Evolutionary conservation across 2,329 filamentous ascomycete species (phyloP).

Genomic region (Phaeomoniella chlamydospora): DNA sequence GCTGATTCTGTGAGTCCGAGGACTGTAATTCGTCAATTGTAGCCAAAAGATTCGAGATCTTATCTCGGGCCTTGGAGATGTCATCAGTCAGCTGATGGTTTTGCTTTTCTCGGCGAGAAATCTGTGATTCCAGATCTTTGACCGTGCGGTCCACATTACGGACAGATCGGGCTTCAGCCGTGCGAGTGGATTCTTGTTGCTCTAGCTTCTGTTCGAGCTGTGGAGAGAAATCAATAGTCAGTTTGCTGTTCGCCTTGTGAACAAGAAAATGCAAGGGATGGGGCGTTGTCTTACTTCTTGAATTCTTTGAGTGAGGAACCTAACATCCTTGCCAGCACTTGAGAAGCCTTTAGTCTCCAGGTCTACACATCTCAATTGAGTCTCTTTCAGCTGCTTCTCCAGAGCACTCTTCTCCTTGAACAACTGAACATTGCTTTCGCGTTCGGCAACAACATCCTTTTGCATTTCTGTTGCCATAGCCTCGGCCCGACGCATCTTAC

Average conservation of each 20-base stretch:
- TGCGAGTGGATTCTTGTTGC: conserved; percentile 62
- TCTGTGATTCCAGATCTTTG: conserved; percentile 81
- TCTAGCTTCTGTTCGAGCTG: conserved; percentile 83
- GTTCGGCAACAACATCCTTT: conserved; percentile 76
- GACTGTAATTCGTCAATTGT: conserved; percentile 91
- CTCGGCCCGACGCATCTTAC: conserved; percentile 93
- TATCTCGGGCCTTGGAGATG: conserved; percentile 71
- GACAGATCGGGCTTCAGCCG: conserved; percentile 69
- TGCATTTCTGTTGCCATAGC: conserved; percentile 77
- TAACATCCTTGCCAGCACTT: conserved; percentile 83
- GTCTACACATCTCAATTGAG: conserved; percentile 80
- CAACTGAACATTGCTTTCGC: conserved; percentile 65
- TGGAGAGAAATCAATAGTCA: too few species aligned
- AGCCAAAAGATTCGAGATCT: conserved; percentile 73
- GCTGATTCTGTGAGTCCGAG: conserved; percentile 66
- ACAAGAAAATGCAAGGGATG: conserved; percentile 6
- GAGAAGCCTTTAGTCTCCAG: conserved; percentile 96
- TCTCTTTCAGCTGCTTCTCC: conserved; percentile 81
- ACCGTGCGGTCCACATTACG: conserved; percentile 90
- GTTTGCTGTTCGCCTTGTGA: too few species aligned
- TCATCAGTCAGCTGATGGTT: conserved; percentile 71
- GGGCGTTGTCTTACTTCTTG: conserved; percentile 82
- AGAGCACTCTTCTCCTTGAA: conserved; percentile 81
- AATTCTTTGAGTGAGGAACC: conserved; percentile 85
- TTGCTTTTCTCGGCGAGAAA: conserved; percentile 85